phyloP scores from a whole-genome alignment of 2,329 filamentous ascomycete species.

The Ophiostoma himal-ulmi region DNA sequence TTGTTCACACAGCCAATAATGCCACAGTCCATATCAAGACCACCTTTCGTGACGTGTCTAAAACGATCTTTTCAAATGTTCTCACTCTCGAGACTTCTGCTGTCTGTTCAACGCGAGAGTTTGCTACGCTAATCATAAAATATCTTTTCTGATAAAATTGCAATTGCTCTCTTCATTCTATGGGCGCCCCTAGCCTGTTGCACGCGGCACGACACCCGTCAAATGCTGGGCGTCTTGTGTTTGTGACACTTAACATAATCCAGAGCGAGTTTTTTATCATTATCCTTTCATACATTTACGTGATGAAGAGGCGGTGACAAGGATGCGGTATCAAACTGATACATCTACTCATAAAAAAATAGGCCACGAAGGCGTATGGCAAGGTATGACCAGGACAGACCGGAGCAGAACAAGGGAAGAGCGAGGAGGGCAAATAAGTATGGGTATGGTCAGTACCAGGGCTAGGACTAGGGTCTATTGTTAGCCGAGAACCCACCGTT shows the following conservation, averaged over 20 bases:
- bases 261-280: background rate
- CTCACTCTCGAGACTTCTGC: background rate
- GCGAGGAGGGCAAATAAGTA: background rate
- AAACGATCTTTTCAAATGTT: background rate
- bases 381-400: conserved; percentile 1
- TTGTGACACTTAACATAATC: background rate
- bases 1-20: background rate
- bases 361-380: background rate
- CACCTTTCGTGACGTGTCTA: background rate
- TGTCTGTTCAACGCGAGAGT: background rate
- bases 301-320: conserved; percentile 1
- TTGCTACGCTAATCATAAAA: background rate
- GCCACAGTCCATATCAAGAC: background rate
- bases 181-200: conserved; percentile 11
- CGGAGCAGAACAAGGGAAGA: background rate
- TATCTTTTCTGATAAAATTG: too few species aligned
- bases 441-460: conserved; percentile 1
- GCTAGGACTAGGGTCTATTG: conserved; percentile 12
- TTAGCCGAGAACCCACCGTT: conserved; percentile 15
- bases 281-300: background rate
- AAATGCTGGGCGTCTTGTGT: conserved; percentile 11
- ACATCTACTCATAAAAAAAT: background rate
- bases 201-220: conserved; percentile 21
- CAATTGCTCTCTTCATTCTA: background rate
- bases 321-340: background rate